phyloP scores from a whole-genome alignment of 257 asterid species.

The Handroanthus guayacan region DNA sequence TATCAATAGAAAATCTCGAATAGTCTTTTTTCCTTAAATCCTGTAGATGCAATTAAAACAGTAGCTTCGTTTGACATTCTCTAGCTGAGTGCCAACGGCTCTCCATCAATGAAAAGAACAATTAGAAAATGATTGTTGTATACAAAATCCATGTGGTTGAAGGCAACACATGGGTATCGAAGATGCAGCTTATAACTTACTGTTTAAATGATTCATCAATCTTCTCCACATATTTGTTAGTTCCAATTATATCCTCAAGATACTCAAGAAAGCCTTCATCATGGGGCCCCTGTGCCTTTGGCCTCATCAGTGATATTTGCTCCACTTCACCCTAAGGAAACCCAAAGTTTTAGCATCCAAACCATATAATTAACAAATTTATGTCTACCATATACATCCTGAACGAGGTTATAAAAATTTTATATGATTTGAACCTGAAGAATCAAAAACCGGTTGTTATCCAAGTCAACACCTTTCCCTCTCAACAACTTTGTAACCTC shows the following conservation, averaged over 20 bases:
- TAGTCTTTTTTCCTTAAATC: neutral
- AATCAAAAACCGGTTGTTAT: conserved; percentile 92
- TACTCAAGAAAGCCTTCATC: conserved; percentile 99
- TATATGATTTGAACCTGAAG: conserved; percentile 73
- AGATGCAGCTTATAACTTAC: conserved; percentile 55
- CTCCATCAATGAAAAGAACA: conserved; percentile 1
- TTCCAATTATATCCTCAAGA: conserved; percentile 97
- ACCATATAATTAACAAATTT: conserved; percentile 21
- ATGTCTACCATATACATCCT: neutral
- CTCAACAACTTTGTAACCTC: conserved; percentile 92
- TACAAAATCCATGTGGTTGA: conserved; percentile 1
- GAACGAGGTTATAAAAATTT: neutral
- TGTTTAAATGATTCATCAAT: conserved; percentile 90
- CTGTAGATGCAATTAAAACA: neutral
- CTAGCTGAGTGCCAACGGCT: conserved; percentile 6
- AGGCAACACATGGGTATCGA: conserved; percentile 18
- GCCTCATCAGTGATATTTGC: conserved; percentile 97
- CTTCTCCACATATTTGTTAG: conserved; percentile 91
- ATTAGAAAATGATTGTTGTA: neutral
- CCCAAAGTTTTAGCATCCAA: conserved; percentile 13
- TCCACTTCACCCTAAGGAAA: conserved; percentile 96
- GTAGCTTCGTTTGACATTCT: conserved; percentile 15
- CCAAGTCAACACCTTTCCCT: conserved; percentile 98
- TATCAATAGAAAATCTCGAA: too few relatives aligned
- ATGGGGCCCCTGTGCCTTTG: conserved; percentile 97